Conservation (phyloP, 805 yeast genomes). For the Henningerozyma blattae region DNA sequence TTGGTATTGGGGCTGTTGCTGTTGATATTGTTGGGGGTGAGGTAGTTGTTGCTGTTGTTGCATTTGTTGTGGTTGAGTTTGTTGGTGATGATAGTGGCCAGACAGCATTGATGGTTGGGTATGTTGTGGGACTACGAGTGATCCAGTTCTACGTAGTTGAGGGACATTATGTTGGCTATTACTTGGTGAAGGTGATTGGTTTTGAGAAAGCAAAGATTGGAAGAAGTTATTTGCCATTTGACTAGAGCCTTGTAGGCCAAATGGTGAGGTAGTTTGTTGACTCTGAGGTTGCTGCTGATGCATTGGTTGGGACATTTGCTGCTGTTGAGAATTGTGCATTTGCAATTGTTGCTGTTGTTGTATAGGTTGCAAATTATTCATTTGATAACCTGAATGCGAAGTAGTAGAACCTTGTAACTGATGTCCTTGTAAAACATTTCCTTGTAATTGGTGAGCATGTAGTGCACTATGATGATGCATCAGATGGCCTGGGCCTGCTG, state of each 20-base stretch:
- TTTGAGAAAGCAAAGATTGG: not conserved
- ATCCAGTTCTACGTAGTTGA: not conserved
- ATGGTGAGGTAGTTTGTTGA: not conserved
- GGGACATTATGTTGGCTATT: conserved; percentile 1
- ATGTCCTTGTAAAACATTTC: not conserved
- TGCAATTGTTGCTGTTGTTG: not conserved
- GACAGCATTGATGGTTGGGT: conserved; percentile 5
- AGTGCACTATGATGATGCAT: conserved; percentile 1
- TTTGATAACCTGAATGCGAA: conserved; percentile 1
- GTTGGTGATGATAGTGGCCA: too few relatives aligned
- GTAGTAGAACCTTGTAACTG: conserved; percentile 1
- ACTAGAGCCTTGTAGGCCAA: not conserved
- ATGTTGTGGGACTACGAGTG: conserved; percentile 1
- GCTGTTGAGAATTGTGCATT: not conserved
- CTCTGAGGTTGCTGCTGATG: conserved; percentile 1
- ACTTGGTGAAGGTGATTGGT: not conserved
- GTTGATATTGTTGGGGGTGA: conserved; percentile 2
- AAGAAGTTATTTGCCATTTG: not conserved
- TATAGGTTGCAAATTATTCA: not conserved
- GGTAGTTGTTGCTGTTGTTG: conserved; percentile 5
- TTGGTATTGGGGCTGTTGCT: not conserved
- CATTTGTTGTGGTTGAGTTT: conserved; percentile 6
- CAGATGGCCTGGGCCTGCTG: not conserved
- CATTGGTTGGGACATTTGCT: not conserved
- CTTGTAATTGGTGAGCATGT: not conserved